Evolutionary conservation across 2,329 filamentous ascomycete species (phyloP).

Genomic region (Boeremia exigua): DNA sequence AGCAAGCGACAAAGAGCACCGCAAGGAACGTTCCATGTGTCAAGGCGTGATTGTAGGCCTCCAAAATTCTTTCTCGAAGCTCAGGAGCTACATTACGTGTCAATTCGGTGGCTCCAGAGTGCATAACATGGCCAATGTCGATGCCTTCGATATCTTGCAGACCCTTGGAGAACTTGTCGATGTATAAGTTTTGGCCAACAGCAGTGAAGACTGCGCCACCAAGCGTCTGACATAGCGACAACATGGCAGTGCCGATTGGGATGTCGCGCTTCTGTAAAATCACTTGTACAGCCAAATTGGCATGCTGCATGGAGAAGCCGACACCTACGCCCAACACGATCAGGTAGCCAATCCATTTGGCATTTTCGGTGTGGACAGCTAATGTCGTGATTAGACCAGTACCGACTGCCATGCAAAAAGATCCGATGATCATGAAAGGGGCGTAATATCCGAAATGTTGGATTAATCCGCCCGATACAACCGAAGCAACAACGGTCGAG

Average conservation of each 20-base stretch:
- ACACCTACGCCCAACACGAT: slow-evolving; percentile 46
- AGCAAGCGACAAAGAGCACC: slow-evolving; percentile 60
- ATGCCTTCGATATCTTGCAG: slow-evolving; percentile 46
- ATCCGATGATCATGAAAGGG: slow-evolving; percentile 53
- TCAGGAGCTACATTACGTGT: slow-evolving; percentile 41
- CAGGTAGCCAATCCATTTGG: slow-evolving; percentile 44
- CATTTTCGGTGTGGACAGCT: slow-evolving; percentile 35
- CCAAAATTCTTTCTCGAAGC: slow-evolving; percentile 23
- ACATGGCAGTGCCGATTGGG: slow-evolving; percentile 52
- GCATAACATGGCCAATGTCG: slow-evolving; percentile 47
- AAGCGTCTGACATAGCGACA: slow-evolving; percentile 54
- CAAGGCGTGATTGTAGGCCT: slow-evolving; percentile 40
- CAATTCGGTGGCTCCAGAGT: slow-evolving; percentile 63
- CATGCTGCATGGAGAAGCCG: slow-evolving; percentile 53
- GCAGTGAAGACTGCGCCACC: slow-evolving; percentile 55
- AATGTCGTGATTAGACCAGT: slow-evolving; percentile 55
- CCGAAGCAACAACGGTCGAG: slow-evolving; percentile 50
- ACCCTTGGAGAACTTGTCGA: slow-evolving; percentile 50
- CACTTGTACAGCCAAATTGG: slow-evolving; percentile 53
- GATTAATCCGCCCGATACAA: slow-evolving; percentile 49
- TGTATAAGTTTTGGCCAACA: slow-evolving; percentile 56
- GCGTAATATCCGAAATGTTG: slow-evolving; percentile 55
- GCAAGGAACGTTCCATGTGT: slow-evolving; percentile 61
- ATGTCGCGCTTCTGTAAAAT: slow-evolving; percentile 50
- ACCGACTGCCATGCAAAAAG: slow-evolving; percentile 51